A percentile compares a stretch with the other conserved stretches of the same genome.
These are phyloP conservation scores for Colletotrichum costaricense DNA, from an alignment of 2,329 filamentous ascomycete genomes.

Conservation along the genomic window DNA sequence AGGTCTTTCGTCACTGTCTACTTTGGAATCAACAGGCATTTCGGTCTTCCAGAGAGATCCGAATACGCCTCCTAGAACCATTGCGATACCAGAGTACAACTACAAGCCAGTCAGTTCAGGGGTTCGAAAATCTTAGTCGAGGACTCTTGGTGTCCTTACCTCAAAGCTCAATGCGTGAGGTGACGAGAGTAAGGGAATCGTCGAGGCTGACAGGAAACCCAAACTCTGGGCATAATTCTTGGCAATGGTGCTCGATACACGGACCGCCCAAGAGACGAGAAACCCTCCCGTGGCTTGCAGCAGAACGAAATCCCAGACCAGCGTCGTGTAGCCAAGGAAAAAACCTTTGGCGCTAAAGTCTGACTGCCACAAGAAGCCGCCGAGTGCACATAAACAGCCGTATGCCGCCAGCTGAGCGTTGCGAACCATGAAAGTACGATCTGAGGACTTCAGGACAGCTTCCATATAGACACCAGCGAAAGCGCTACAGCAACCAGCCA, in stretches of 20 bases:
- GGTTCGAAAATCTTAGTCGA: background rate
- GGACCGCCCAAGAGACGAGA: background rate
- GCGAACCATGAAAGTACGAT: background rate
- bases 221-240: background rate
- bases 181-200: background rate
- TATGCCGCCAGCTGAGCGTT: slow-evolving; percentile 11
- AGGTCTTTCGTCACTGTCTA: background rate
- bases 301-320: background rate
- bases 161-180: background rate
- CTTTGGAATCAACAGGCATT: background rate
- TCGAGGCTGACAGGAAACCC: background rate
- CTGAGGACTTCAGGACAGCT: background rate
- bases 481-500: background rate
- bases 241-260: background rate
- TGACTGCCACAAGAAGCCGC: background rate
- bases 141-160: background rate
- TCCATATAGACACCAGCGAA: slow-evolving; percentile 3
- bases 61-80: background rate
- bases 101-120: background rate
- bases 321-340: background rate
- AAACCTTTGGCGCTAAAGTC: background rate
- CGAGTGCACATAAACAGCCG: background rate
- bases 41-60: background rate
- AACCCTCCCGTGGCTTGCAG: background rate
- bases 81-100: background rate